phyloP scores from a whole-genome alignment of 2,329 filamentous ascomycete species.

The Grosmannia clavigera region DNA sequence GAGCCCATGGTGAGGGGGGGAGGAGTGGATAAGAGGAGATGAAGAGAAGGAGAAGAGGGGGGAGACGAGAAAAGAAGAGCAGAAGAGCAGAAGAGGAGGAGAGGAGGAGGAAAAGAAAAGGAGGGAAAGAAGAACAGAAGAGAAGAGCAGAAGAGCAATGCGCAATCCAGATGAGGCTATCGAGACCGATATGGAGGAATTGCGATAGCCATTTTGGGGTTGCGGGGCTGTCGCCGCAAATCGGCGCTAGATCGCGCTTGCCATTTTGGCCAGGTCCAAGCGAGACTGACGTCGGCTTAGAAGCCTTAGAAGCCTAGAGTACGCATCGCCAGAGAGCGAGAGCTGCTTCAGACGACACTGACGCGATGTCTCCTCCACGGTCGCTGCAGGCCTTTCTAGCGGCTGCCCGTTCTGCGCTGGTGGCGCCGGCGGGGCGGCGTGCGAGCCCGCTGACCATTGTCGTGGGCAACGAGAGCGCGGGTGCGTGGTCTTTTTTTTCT shows the following conservation, averaged over 20 bases:
- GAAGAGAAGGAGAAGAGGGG: no score
- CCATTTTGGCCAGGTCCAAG: neutral
- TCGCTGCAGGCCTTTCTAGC: constrained; percentile 36
- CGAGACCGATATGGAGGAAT: neutral
- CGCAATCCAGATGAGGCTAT: neutral
- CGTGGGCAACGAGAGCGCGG: constrained; percentile 56
- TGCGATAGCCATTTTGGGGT: neutral
- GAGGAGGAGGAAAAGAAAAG: neutral
- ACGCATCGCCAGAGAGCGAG: no score
- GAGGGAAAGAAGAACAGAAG: neutral
- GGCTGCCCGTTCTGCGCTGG: constrained; percentile 34
- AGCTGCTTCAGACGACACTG: no score
- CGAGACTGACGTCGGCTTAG: neutral
- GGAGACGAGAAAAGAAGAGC: neutral
- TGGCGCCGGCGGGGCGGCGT: constrained; percentile 28
- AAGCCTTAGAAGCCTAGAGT: no score
- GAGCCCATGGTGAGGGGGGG: neutral
- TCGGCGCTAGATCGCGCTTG: neutral
- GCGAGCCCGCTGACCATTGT: constrained; percentile 44
- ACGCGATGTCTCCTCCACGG: constrained; percentile 6
- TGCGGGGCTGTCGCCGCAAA: neutral
- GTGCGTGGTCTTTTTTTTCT: constrained; percentile 19
- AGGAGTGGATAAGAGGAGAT: neutral
- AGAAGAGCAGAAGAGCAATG: neutral
- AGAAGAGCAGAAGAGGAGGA: neutral